These are phyloP conservation scores for Neonectria coccinea DNA, from an alignment of 2,329 filamentous ascomycete species.

Conservation along the genomic window DNA sequence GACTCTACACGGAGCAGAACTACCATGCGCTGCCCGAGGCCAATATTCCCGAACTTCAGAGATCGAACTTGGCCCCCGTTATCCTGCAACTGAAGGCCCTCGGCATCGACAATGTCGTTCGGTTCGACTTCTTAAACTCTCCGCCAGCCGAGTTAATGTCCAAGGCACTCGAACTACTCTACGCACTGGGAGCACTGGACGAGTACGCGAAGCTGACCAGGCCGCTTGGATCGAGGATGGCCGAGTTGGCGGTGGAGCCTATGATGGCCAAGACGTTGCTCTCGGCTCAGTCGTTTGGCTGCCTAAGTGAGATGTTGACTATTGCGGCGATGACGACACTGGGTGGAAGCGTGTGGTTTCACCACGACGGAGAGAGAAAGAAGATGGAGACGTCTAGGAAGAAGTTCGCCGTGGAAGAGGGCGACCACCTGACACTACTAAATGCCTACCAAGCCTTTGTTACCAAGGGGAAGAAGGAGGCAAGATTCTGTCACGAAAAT, in stretches of 20 bases:
- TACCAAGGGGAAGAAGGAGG: slow-evolving; percentile 83
- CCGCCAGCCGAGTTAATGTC: slow-evolving; percentile 88
- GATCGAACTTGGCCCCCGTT: slow-evolving; percentile 88
- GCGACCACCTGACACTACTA: slow-evolving; percentile 90
- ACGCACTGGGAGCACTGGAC: slow-evolving; percentile 86
- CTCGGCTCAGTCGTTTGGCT: slow-evolving; percentile 78
- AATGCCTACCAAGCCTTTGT: slow-evolving; percentile 95
- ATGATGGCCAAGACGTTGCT: slow-evolving; percentile 95
- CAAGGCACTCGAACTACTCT: slow-evolving; percentile 88
- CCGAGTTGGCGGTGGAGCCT: slow-evolving; percentile 90
- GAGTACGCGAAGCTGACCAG: slow-evolving; percentile 90
- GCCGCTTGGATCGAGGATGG: slow-evolving; percentile 90
- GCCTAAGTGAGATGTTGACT: slow-evolving; percentile 85
- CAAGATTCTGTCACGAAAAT: slow-evolving; percentile 88
- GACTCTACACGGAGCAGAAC: slow-evolving; percentile 84
- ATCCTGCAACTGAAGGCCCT: slow-evolving; percentile 94
- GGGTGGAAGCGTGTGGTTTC: slow-evolving; percentile 85
- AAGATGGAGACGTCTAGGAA: slow-evolving; percentile 78
- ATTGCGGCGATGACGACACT: slow-evolving; percentile 95
- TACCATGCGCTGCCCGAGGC: slow-evolving; percentile 75
- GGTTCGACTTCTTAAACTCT: slow-evolving; percentile 88
- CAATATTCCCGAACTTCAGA: slow-evolving; percentile 90
- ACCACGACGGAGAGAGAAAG: slow-evolving; percentile 81
- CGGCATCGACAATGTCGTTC: slow-evolving; percentile 92
- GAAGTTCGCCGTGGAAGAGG: slow-evolving; percentile 91